Evolutionary conservation across 441 rosid genomes (phyloP), one percentile per base, ranked within the genome.

Genomic region (Manihot esculenta): DNA sequence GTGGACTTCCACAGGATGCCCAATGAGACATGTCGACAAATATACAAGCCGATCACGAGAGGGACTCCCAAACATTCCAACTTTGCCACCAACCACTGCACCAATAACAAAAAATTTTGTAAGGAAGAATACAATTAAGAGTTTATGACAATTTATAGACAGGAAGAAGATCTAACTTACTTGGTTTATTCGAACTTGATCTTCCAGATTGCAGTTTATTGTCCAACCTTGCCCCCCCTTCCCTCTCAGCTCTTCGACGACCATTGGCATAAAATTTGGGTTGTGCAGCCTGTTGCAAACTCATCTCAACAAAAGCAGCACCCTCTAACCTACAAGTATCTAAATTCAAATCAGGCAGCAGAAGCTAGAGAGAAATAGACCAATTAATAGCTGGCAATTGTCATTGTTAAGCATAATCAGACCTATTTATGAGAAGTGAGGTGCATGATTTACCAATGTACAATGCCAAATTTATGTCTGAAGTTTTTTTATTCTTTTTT

Each of bases 1-100:
- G 79, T 91, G 97, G 75, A 87, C 96, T 73, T 93, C 98, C 77
- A 95, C 98, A 64, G 62, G 82, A 68, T 86, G 97, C 72, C 97
- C 99, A 70, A 95, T 84, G 54, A 87, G 83, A 81, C 89, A 84
- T 61, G 91, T 70, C 38, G 89, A 69, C 63, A 89, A 62, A 83
- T 88, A 93, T 64, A 88, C 78, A 66, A 93, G 75, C 63, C 95
- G 84, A 77, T 91, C 99, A 12, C 86, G 87, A 7, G 86, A 84
- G 79, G 85, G 81, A 72, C 80, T 81, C 72, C 74, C 84, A 71
- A n/a, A 79, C 69, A 71, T 84, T 77, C 80, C 92, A 83, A 74
- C 72, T 79, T 81, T 87, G 69, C 78, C 78, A 68, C 77, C 84
- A 73, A 72, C 54, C 55, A 33, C 70, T 64, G 82, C 72, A 87